Evolutionary conservation across 1,139 yeast genomes (phyloP).

Genomic region (Yarrowia galli): DNA sequence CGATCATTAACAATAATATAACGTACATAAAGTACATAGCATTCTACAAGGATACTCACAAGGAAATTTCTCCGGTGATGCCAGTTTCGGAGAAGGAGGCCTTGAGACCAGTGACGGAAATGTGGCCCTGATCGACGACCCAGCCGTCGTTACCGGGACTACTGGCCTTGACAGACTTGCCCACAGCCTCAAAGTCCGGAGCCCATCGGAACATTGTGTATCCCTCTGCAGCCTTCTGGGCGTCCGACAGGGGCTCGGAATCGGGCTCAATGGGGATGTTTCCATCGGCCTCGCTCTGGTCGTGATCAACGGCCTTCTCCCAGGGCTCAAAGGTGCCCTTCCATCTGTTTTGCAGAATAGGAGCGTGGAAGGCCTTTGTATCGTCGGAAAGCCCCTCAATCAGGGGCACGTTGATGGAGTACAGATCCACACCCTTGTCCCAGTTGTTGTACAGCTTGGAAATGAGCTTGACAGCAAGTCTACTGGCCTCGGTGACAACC

Average conservation of each 20-base stretch:
- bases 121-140: slow-evolving; percentile 54
- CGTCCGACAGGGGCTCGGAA: slow-evolving; percentile 51
- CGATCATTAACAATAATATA: background rate
- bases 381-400: slow-evolving; percentile 57
- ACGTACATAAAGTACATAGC: background rate
- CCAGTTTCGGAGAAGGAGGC: slow-evolving; percentile 74
- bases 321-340: slow-evolving; percentile 59
- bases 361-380: slow-evolving; percentile 74
- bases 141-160: slow-evolving; percentile 59
- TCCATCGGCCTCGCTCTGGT: slow-evolving; percentile 41
- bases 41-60: slow-evolving; percentile 43
- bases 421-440: slow-evolving; percentile 65
- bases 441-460: slow-evolving; percentile 66
- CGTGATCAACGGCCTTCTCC: slow-evolving; percentile 39
- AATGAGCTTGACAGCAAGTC: slow-evolving; percentile 68
- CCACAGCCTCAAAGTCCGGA: slow-evolving; percentile 79
- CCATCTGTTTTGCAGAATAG: slow-evolving; percentile 84
- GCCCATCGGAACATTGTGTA: slow-evolving; percentile 69
- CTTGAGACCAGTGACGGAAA: slow-evolving; percentile 81
- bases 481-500: slow-evolving; percentile 70
- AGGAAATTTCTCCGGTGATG: slow-evolving; percentile 63
- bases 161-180: slow-evolving; percentile 63
- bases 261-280: slow-evolving; percentile 49
- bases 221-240: slow-evolving; percentile 40
- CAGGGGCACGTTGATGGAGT: slow-evolving; percentile 85